phyloP scores from a whole-genome alignment of 2,329 filamentous ascomycete genomes.

The Fusarium multiceps region DNA sequence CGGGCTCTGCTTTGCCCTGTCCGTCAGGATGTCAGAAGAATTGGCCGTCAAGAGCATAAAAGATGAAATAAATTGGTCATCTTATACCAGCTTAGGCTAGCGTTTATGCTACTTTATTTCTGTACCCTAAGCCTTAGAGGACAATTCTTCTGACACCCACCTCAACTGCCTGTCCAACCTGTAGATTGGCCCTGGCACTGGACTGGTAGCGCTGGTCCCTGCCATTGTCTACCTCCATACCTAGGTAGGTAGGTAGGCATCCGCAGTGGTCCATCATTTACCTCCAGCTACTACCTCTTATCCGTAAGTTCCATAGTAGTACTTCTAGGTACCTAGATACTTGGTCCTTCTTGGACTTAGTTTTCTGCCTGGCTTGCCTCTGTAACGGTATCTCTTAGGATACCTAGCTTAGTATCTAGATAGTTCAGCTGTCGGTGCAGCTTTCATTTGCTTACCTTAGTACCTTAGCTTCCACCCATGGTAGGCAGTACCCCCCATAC shows the following conservation, averaged over 20 bases:
- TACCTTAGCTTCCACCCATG: neutral
- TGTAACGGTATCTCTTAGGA: neutral
- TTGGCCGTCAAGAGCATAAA: too few relatives aligned
- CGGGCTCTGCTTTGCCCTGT: neutral
- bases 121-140: too few relatives aligned
- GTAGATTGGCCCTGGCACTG: conserved; percentile 9
- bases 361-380: conserved; percentile 36
- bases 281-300: too few relatives aligned
- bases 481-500: neutral
- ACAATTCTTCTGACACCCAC: too few relatives aligned
- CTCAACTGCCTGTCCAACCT: neutral
- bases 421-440: conserved; percentile 13
- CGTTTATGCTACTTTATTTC: too few relatives aligned
- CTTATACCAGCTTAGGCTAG: too few relatives aligned
- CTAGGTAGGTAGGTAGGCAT: too few relatives aligned
- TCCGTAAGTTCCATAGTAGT: too few relatives aligned
- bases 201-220: conserved; percentile 10
- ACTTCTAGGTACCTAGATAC: neutral
- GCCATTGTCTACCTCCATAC: neutral
- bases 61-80: too few relatives aligned
- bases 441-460: neutral
- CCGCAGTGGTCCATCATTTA: neutral
- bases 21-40: neutral
- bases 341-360: conserved; percentile 15
- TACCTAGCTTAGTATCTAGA: too few relatives aligned